Evolutionary conservation across 129 eudicot genomes (phyloP), one percentile per base, ranked within the genome.

Genomic region (Dittrichia graveolens): DNA sequence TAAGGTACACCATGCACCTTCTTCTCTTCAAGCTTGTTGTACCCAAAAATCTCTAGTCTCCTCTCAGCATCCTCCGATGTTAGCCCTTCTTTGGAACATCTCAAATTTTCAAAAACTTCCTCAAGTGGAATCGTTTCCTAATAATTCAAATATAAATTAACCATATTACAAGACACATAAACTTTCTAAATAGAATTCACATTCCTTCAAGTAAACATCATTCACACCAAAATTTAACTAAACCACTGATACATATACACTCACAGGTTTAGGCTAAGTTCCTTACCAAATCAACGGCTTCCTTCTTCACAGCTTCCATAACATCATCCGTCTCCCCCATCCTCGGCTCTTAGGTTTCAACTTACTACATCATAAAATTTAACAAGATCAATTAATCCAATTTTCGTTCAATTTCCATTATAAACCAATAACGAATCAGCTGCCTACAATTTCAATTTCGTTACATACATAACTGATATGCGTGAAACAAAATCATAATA

Each of bases 11-110:
- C 46, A 67, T 43, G 6, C 9, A 90, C 95, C 89, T 77, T 67
- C 67, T 87, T 90, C 69, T 87, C 95, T 80, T 87, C 96, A 77
- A 90, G 95, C 83, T 87, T 90, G 81, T 90, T 90, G 67, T 72
- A 63, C 53, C 96, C 96, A 67, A 78, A 90, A 56, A 90, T 84
- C 43, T 82, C 85, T 48, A 90, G 81, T 76, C 96, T 84, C 83
- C 46, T 82, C 9, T 31, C 65, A 59, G 90, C 93, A 82, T 84
- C 90, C 57, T 82, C 80, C 2, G 87, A 50, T 34, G 86, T 71
- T 18, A 90, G 85, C 57, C 96, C 96, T 8, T 69, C 77, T 75
- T 57, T 82, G 4, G 78, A 64, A 80, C 93, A 90, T 83, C 88
- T 72, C 74, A 90, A 71, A 78, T 75, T 84, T 77, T 82, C 88